Evolutionary conservation across 257 asterid genomes (phyloP).

Genomic region (Solanum acaule): DNA sequence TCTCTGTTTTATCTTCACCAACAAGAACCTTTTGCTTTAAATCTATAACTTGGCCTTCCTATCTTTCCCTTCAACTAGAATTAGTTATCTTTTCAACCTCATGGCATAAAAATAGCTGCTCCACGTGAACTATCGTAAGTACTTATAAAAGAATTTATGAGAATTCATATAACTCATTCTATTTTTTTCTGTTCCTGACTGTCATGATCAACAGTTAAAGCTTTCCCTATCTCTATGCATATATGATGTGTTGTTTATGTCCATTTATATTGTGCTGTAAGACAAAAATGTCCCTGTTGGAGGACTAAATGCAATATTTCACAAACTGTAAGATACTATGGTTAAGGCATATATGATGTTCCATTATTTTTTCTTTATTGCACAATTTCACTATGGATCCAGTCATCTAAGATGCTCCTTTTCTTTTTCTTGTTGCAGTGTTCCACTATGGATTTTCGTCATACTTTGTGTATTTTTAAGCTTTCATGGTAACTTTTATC

Average conservation of each 20-base stretch:
- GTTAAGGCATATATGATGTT: background rate
- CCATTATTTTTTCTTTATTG: background rate
- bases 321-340: background rate
- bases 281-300: background rate
- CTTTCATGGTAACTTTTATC: conserved; percentile 25
- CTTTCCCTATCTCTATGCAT: background rate
- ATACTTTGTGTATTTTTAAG: conserved; percentile 27
- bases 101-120: background rate
- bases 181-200: background rate
- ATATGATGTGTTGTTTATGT: background rate
- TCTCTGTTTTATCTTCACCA: background rate
- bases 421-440: conserved; percentile 17
- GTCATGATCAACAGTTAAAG: background rate
- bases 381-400: background rate
- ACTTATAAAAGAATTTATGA: background rate
- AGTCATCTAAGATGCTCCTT: background rate
- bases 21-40: background rate
- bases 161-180: background rate
- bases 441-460: conserved; percentile 43
- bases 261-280: background rate
- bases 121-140: background rate
- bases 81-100: background rate
- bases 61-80: background rate
- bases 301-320: background rate
- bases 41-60: background rate